Base-by-base conservation (phyloP, 2,329 filamentous ascomycete species). In the Fusarium metavorans region DNA sequence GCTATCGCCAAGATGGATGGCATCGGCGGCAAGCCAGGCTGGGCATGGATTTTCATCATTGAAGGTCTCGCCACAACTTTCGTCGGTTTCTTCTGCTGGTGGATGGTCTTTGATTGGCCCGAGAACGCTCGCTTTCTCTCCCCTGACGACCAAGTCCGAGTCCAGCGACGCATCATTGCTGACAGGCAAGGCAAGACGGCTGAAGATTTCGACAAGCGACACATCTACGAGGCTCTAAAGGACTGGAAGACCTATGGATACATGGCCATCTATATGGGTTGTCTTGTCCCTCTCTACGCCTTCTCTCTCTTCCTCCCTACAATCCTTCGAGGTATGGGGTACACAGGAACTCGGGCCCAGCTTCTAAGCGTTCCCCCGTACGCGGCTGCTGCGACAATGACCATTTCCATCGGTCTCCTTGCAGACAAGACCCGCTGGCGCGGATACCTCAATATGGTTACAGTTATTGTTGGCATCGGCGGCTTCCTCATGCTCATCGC, bases 61-160 rank as follows among this genome's bases (percentile, higher is more conserved):
- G 91, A 93, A 82, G 93, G 93, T 5, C 82, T 94, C 1, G 85
- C 89, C 0, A 95, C 93, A 0, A 86, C 94, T 2, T 2, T 94
- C 2, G 86, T 94, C 7, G 93, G 92, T 1, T 67, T 92, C 6
- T 82, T 86, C 1, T 92, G 89, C 7, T 94, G 92, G 84, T 94
- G 91, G 89, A 87, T 93, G 83, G 92, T 95, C 4, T 90, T 94
- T 76, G 94, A 97, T 79, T 96, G 94, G 80, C 94, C 94, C 0
- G 92, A 94, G 73, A 87, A 92, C 56, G 93, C 93, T 7, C 88
- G 80, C 0, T 96, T 95, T 80, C 87, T 97, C 6, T 88, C 89
- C 0, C 85, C 87, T 0, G 87, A 88, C 2, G 93, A 97, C 75
- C 90, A 92, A 13, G 85, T 86, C 6, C 89, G 93, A 18, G 92